Conservation (phyloP, 805 yeast genomes). For the Candida nonsorbophila region DNA sequence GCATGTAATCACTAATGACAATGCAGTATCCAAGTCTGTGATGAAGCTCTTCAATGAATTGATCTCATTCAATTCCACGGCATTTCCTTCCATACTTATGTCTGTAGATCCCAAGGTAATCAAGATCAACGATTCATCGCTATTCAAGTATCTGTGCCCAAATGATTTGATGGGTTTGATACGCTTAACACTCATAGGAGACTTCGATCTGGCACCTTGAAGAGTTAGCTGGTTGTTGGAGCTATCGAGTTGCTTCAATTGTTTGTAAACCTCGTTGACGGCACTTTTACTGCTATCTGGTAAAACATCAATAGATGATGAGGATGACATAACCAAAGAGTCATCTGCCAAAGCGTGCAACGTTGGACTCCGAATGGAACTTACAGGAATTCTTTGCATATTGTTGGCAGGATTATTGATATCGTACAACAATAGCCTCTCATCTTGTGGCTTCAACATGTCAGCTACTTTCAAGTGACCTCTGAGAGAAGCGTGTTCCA, state of each 20-base stretch:
- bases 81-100: slow-evolving; percentile 49
- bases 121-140: slow-evolving; percentile 64
- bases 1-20: slow-evolving; percentile 61
- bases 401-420: slow-evolving; percentile 32
- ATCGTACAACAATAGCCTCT: slow-evolving; percentile 27
- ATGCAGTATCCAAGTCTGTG: slow-evolving; percentile 86
- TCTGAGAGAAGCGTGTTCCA: slow-evolving; percentile 90
- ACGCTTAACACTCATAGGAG: slow-evolving; percentile 14
- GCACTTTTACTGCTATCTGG: slow-evolving; percentile 28
- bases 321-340: slow-evolving; percentile 6
- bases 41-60: slow-evolving; percentile 70
- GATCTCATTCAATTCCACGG: slow-evolving; percentile 67
- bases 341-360: slow-evolving; percentile 5
- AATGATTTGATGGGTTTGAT: slow-evolving; percentile 68
- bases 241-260: slow-evolving; percentile 20
- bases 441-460: slow-evolving; percentile 47
- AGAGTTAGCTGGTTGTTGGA: slow-evolving; percentile 1
- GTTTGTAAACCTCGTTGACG: slow-evolving; percentile 34
- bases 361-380: slow-evolving; percentile 7
- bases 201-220: slow-evolving; percentile 13
- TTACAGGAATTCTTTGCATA: slow-evolving; percentile 15
- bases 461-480: slow-evolving; percentile 77
- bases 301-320: slow-evolving; percentile 31
- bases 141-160: slow-evolving; percentile 71
- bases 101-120: slow-evolving; percentile 87